A percentile compares a stretch with the other conserved stretches of the same genome.
These are phyloP conservation scores for Coemansia reversa DNA, from an alignment of 192 early-diverging fungal species.

Conservation along the genomic window DNA sequence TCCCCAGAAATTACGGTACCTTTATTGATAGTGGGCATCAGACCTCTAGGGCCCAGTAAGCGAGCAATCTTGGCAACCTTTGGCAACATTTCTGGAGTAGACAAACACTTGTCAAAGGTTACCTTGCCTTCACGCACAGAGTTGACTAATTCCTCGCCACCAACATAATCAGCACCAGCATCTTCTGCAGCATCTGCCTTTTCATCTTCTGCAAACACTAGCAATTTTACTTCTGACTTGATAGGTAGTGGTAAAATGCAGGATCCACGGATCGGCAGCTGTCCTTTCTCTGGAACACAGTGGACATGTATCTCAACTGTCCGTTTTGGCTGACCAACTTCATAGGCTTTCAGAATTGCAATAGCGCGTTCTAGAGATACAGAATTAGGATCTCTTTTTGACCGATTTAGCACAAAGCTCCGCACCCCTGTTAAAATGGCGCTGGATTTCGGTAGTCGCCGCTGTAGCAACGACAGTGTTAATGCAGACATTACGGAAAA, in stretches of 20 bases:
- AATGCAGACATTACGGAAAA: too few species aligned
- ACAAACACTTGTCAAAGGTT: conserved; percentile 80
- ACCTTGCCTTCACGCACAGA: conserved; percentile 63
- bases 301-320: conserved; percentile 71
- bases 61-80: conserved; percentile 84
- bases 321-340: conserved; percentile 64
- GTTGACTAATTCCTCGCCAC: conserved; percentile 82
- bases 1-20: conserved; percentile 78
- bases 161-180: conserved; percentile 82
- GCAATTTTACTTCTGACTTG: conserved; percentile 54
- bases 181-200: conserved; percentile 76
- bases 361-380: conserved; percentile 55
- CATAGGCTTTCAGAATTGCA: conserved; percentile 61
- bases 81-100: conserved; percentile 88
- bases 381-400: conserved; percentile 45
- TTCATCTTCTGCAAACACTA: conserved; percentile 88
- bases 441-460: too few species aligned
- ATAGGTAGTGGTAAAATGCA: conserved; percentile 70
- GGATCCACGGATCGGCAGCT: conserved; percentile 78
- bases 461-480: too few species aligned
- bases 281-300: conserved; percentile 71
- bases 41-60: conserved; percentile 88
- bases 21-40: conserved; percentile 90
- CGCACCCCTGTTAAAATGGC: too few species aligned
- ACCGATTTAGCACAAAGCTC: too few species aligned